Conservation (phyloP, 192 early-diverging fungal genomes). For the Gorgonomyces haynaldii region DNA sequence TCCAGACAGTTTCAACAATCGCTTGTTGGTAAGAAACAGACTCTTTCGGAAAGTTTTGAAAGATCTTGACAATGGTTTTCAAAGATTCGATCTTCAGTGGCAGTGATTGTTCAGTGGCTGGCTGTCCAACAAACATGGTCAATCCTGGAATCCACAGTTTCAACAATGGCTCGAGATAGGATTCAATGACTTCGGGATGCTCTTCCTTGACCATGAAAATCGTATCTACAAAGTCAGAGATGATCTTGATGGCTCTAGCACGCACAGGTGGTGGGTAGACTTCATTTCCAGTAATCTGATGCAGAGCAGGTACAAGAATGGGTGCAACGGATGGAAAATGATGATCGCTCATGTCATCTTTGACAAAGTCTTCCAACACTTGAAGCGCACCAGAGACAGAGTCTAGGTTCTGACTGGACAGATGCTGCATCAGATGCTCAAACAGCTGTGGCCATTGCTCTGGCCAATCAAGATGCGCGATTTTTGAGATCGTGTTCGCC, state of each 20-base stretch:
- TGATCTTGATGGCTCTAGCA: constrained; percentile 66
- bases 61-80: constrained; percentile 51
- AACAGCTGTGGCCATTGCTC: constrained; percentile 87
- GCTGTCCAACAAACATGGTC: constrained; percentile 46
- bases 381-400: constrained; percentile 82
- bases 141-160: constrained; percentile 69
- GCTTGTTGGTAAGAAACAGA: constrained; percentile 31
- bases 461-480: constrained; percentile 87
- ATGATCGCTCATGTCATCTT: constrained; percentile 73
- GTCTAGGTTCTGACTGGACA: constrained; percentile 51
- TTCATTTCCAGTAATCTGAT: constrained; percentile 53
- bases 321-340: constrained; percentile 76
- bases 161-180: constrained; percentile 64
- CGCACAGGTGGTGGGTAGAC: constrained; percentile 28
- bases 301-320: constrained; percentile 70
- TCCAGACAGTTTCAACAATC: constrained; percentile 62
- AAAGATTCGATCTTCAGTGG: constrained; percentile 62
- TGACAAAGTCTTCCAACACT: constrained; percentile 76
- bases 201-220: constrained; percentile 67
- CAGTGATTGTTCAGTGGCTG: constrained; percentile 37
- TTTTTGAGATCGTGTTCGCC: constrained; percentile 50
- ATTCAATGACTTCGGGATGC: constrained; percentile 55
- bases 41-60: constrained; percentile 53
- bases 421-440: constrained; percentile 50
- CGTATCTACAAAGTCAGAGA: constrained; percentile 76